Conservation (phyloP, 179 eudicot species). For the Heliamphora pulchella region DNA sequence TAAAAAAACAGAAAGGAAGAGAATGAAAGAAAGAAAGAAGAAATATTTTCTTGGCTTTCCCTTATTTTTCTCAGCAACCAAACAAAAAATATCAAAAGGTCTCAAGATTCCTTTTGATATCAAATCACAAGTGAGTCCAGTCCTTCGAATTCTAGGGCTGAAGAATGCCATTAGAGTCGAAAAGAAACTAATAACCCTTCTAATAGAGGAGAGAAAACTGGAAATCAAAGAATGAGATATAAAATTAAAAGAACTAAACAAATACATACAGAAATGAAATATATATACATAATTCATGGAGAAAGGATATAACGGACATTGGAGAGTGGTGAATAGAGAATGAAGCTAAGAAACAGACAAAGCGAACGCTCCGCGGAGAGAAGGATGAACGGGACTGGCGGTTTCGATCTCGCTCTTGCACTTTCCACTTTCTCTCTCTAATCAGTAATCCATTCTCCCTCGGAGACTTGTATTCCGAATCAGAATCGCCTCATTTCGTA, state of each 20-base stretch:
- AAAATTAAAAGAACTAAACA: background rate
- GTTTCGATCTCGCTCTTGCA: background rate
- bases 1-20: no score
- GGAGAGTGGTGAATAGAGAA: conserved; percentile 1
- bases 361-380: conserved; percentile 1
- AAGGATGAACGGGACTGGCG: background rate
- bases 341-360: conserved; percentile 13
- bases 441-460: background rate
- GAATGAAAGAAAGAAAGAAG: no score
- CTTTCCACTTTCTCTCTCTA: conserved; percentile 2
- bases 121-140: background rate
- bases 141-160: conserved; percentile 5
- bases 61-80: background rate
- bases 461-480: no score
- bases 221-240: background rate
- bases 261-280: background rate
- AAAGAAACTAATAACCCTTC: background rate
- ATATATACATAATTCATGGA: background rate
- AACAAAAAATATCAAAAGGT: background rate
- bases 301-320: conserved; percentile 14
- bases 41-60: background rate
- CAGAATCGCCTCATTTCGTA: no score
- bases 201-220: background rate
- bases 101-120: background rate
- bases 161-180: background rate